phyloP scores from a whole-genome alignment of 805 yeast genomes.

The Phaffomyces antillensis region DNA sequence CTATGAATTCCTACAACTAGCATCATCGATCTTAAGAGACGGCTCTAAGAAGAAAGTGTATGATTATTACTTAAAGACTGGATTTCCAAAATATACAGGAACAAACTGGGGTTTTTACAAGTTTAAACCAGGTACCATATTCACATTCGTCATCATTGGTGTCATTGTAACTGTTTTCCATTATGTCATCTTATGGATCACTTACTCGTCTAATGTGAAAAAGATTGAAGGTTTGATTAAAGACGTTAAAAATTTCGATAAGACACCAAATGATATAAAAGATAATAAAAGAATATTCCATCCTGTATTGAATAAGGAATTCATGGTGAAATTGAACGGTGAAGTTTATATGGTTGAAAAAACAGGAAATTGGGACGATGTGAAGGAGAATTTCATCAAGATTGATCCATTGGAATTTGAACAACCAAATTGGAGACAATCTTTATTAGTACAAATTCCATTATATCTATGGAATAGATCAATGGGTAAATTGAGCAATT shows the following conservation, averaged over 20 bases:
- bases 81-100: slow-evolving; percentile 78
- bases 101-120: slow-evolving; percentile 48
- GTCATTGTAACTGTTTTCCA: slow-evolving; percentile 51
- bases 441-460: slow-evolving; percentile 37
- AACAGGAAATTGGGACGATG: slow-evolving; percentile 25
- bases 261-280: slow-evolving; percentile 33
- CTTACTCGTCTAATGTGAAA: slow-evolving; percentile 45
- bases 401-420: slow-evolving; percentile 42
- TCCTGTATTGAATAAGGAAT: slow-evolving; percentile 36
- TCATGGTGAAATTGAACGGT: slow-evolving; percentile 52
- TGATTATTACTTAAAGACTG: slow-evolving; percentile 74
- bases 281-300: slow-evolving; percentile 16
- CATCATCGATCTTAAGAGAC: slow-evolving; percentile 65
- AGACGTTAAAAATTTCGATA: slow-evolving; percentile 55
- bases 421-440: slow-evolving; percentile 43
- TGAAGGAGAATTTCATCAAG: slow-evolving; percentile 30
- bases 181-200: slow-evolving; percentile 44
- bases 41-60: slow-evolving; percentile 52
- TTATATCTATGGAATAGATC: slow-evolving; percentile 37
- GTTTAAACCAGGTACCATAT: slow-evolving; percentile 58
- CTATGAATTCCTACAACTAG: slow-evolving; percentile 70
- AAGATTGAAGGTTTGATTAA: slow-evolving; percentile 46
- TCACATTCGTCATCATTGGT: slow-evolving; percentile 45
- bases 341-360: slow-evolving; percentile 42
- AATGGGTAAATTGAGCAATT: slow-evolving; percentile 30